These are phyloP conservation scores for Malassezia dermatis DNA, from an alignment of 1,284 basidiomycete genomes.

Conservation along the genomic window DNA sequence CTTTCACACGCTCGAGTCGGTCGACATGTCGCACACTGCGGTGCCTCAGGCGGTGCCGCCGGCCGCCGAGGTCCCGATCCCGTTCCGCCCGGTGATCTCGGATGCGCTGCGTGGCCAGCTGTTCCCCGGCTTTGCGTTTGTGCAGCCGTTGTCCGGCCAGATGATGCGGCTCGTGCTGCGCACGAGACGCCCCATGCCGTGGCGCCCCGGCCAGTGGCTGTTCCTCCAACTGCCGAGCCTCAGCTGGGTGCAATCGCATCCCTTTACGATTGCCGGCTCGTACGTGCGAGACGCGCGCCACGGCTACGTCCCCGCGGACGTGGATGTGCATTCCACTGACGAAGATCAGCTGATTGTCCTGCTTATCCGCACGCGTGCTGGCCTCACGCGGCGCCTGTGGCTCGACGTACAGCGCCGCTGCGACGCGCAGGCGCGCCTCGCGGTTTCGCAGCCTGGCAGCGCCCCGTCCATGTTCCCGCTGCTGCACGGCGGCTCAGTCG, in stretches of 20 bases:
- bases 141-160: conserved; percentile 66
- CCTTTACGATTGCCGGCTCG: conserved; percentile 61
- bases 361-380: conserved; percentile 64
- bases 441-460: neutral
- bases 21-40: neutral
- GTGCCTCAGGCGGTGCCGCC: neutral
- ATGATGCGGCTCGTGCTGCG: conserved; percentile 65
- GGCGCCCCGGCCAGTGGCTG: conserved; percentile 72
- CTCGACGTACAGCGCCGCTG: conserved; percentile 49
- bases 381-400: conserved; percentile 68
- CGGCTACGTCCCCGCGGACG: neutral
- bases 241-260: conserved; percentile 62
- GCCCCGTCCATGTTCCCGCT: conserved; percentile 8
- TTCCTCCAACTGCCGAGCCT: conserved; percentile 64
- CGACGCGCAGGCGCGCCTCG: neutral
- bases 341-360: conserved; percentile 58
- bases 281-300: conserved; percentile 22
- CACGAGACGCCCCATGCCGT: conserved; percentile 52
- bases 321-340: conserved; percentile 41
- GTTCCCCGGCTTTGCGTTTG: conserved; percentile 60
- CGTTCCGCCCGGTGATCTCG: conserved; percentile 30
- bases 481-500: neutral
- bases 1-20: neutral
- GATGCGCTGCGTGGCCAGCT: conserved; percentile 35
- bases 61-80: neutral